Conservation (phyloP, 768 basidiomycete genomes). For the Boletus reticuloceps region DNA sequence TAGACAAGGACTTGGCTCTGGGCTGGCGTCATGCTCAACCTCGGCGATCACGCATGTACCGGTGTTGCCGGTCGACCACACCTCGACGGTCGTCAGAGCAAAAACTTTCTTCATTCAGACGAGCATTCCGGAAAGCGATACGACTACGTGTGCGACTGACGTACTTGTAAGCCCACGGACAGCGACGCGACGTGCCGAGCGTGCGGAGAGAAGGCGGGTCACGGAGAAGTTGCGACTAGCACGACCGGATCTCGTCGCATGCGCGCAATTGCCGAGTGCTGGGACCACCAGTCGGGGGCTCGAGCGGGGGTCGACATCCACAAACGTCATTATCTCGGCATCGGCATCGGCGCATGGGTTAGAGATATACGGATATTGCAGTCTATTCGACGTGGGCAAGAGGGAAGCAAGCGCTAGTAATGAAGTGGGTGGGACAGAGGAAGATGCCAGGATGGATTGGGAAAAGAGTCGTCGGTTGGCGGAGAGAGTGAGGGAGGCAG, state of each 20-base stretch:
- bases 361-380: background rate
- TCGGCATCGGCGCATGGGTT: background rate
- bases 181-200: conserved; percentile 16
- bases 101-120: background rate
- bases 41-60: background rate
- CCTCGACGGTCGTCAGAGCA: background rate
- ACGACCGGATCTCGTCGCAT: conserved; percentile 41
- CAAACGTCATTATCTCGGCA: background rate
- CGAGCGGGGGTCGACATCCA: background rate
- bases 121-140: background rate
- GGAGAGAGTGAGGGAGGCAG: conserved; percentile 18
- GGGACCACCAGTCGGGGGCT: conserved; percentile 5
- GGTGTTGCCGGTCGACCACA: background rate
- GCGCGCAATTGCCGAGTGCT: conserved; percentile 25
- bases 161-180: conserved; percentile 15
- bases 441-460: conserved; percentile 24
- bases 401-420: background rate
- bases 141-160: background rate
- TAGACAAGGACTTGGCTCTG: background rate
- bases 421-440: background rate
- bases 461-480: conserved; percentile 25
- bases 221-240: conserved; percentile 43
- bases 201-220: conserved; percentile 20
- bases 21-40: conserved; percentile 1
- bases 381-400: too few relatives aligned